Conservation (phyloP, 2,329 filamentous ascomycete species). For the Colletotrichum shisoi region DNA sequence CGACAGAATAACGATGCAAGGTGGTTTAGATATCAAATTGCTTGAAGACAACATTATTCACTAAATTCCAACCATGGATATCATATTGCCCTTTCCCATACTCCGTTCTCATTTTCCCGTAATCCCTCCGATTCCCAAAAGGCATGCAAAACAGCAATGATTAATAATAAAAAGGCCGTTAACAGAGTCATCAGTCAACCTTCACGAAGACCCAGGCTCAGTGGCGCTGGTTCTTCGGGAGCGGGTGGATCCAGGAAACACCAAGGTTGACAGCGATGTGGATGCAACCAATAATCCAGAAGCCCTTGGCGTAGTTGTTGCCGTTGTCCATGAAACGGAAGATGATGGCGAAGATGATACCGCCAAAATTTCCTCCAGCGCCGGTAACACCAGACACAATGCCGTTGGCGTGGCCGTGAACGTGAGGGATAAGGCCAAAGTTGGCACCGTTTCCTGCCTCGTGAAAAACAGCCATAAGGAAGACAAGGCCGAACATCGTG, state of each 20-base stretch:
- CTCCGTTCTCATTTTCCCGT: conserved; percentile 15
- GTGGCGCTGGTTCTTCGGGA: conserved; percentile 59
- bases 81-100: conserved; percentile 29
- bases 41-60: background rate
- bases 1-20: too few species aligned
- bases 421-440: conserved; percentile 86
- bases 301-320: conserved; percentile 70
- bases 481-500: conserved; percentile 79
- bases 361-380: conserved; percentile 82
- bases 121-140: background rate
- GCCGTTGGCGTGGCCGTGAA: conserved; percentile 84
- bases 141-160: background rate
- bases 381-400: conserved; percentile 79
- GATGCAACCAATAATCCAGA: conserved; percentile 85
- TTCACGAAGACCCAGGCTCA: background rate
- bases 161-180: background rate
- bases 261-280: conserved; percentile 73
- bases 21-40: background rate
- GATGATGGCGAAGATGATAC: conserved; percentile 82
- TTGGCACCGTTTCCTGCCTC: conserved; percentile 87
- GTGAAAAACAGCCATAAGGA: conserved; percentile 80
- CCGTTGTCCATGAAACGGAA: conserved; percentile 75
- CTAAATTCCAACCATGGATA: conserved; percentile 29
- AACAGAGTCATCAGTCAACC: background rate
- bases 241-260: conserved; percentile 64